Evolutionary conservation across 805 yeast genomes (phyloP), one percentile per base, ranked within the genome.

Genomic region (Ogataea chonburiensis): DNA sequence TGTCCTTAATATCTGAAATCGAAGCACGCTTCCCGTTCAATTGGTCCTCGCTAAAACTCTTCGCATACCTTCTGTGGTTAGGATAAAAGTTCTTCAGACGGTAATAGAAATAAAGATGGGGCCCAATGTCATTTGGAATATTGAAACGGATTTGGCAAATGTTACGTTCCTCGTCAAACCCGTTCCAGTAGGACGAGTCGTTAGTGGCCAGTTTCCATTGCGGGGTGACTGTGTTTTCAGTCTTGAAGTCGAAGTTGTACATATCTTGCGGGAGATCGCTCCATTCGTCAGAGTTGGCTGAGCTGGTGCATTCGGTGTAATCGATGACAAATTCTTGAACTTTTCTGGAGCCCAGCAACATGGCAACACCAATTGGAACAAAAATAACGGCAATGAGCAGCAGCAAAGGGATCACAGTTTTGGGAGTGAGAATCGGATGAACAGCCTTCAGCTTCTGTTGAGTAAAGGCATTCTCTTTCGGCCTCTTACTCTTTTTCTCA

Each of bases 21-120:
- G 73, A 50, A 2, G 85, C 78, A 3, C 84, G 81, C 25, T 75
- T 62, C 5, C 98, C 98, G 46, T 77, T 78, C 33, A 91, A 55
- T 62, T 91, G 98, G 38, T 73, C 73, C 51, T 82, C 77, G 58
- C 88, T 89, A 59, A 73, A 84, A 7, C 95, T 83, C 49, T 77
- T 79, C n/a, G 88, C 97, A 56, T 84, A 93, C 49, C 94, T 83
- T 45, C 98, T 78, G 66, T 91, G 98, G 63, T 93, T 91, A 56
- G 94, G 96, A 61, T 71, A 86, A 60, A 91, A 93, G 58, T 85
- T 83, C 31, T 95, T 86, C 49, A 91, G 65, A 49, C 79, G 78
- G 66, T 91, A 91, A 63, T 83, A 93, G 44, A 87, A 56, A 56
- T 71, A 88, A 11, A 89, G 67, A 5, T 95, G 87, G 2, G 82